Base-by-base conservation (phyloP, 495 filamentous ascomycete species). In the Xylaria flabelliformis region DNA sequence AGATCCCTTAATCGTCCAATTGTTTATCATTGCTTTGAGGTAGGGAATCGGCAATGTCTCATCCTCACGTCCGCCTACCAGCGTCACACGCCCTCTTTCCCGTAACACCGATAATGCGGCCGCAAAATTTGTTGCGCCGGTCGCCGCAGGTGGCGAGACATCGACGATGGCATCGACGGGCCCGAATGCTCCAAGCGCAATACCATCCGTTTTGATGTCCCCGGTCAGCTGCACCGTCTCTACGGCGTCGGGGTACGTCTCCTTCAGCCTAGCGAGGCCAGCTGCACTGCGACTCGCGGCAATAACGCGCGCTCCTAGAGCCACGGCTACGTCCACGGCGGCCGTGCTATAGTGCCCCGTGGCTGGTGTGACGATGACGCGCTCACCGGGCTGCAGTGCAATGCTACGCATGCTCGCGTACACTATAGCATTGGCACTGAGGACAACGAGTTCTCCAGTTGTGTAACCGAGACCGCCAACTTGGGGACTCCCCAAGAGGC, bases 241-340 rank as follows among this genome's bases (percentile, higher is more conserved):
- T 55, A 36, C 71, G 59, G 13, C 42, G 17, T 13, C 73, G 55
- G 51, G 26, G 71, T 72, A 78, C 72, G 36, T 56, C 6, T 69
- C 74, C 67, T 74, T 72, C 12, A 82, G 26, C 63, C 51, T 68
- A 36, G 75, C 73, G 15, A 83, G 70, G 44, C 63, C 67, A 44
- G 80, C 71, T 39, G 83, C 71, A 70, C 86, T 87, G 15, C 88
- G 78, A 10, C 87, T 85, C 36, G 82, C 75, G 0, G 86, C 87
- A 34, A 89, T 76, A 21, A 90, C 87, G 1, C 76, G 82, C 7
- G 84, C 85, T 0, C 88, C 88, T 78, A 89, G 82, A 4, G 85
- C 84, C 0, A 85, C 70, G 0, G 88, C 87, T 10, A 84, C 75
- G 2, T 76, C 69, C 0, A 88, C 85, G 6, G 83, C 85, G 0